Evolutionary conservation across 345 rosid genomes (phyloP).

Genomic region (Bruguiera parviflora): DNA sequence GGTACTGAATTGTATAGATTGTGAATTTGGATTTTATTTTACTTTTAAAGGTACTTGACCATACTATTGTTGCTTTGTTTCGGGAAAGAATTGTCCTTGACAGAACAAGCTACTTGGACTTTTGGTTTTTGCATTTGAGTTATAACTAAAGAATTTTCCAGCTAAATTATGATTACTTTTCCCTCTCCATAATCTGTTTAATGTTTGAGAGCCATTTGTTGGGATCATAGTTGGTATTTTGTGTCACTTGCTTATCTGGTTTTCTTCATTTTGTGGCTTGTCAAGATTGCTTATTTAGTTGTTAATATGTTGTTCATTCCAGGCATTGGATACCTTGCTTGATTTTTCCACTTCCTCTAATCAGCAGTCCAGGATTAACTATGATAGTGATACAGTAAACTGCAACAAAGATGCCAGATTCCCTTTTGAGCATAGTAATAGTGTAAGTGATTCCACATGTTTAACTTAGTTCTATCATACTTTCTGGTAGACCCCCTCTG

Average conservation of each 20-base stretch:
- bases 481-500: not conserved
- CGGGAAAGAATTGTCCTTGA: not conserved
- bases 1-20: constrained; percentile 42
- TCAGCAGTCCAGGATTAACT: constrained; percentile 39
- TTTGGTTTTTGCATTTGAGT: not conserved
- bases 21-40: not conserved
- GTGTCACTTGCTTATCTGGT: constrained; percentile 1
- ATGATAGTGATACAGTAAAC: constrained; percentile 16
- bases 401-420: constrained; percentile 31
- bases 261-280: not conserved
- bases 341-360: constrained; percentile 56
- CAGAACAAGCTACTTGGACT: not conserved
- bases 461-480: not conserved
- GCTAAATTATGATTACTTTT: not conserved
- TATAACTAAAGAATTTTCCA: not conserved
- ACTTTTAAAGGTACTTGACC: not conserved
- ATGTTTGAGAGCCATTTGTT: not conserved
- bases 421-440: constrained; percentile 32
- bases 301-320: constrained; percentile 17
- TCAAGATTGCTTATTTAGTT: not conserved
- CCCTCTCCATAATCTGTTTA: too few species aligned
- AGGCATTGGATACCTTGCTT: constrained; percentile 77
- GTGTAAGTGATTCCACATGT: constrained; percentile 47
- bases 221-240: not conserved
- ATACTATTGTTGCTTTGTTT: not conserved